These are phyloP conservation scores for Thozetella sp. DNA, from an alignment of 495 filamentous ascomycete genomes.

Conservation along the genomic window DNA sequence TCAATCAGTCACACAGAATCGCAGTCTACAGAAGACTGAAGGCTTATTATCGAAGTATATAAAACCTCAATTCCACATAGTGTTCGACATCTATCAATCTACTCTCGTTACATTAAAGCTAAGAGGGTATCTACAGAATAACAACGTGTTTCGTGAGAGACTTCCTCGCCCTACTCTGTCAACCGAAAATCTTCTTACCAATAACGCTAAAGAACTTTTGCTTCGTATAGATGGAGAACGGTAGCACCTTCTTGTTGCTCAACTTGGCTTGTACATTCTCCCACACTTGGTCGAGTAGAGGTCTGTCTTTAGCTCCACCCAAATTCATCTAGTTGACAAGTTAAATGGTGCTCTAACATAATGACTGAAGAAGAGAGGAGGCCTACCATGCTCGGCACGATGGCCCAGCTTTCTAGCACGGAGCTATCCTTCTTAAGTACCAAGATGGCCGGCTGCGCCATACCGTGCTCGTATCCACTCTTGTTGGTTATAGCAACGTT, in stretches of 20 bases:
- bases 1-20: too few species aligned
- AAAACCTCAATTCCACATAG: too few species aligned
- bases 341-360: not conserved
- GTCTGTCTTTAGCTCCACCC: not conserved
- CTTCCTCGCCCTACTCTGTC: too few species aligned
- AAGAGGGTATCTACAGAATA: too few species aligned
- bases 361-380: not conserved
- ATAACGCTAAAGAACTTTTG: not conserved
- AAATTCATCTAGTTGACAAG: not conserved
- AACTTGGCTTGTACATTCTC: not conserved
- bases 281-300: not conserved
- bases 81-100: too few species aligned
- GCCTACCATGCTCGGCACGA: not conserved
- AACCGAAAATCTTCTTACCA: not conserved
- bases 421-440: not conserved
- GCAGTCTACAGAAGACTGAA: too few species aligned
- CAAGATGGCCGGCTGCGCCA: not conserved
- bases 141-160: too few species aligned
- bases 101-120: too few species aligned
- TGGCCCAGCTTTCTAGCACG: not conserved
- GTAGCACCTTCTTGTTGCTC: not conserved
- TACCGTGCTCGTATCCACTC: not conserved
- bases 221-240: not conserved
- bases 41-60: too few species aligned
- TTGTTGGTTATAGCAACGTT: not conserved